Conservation (phyloP, 805 yeast genomes). For the Monosporozyma siamensis region DNA sequence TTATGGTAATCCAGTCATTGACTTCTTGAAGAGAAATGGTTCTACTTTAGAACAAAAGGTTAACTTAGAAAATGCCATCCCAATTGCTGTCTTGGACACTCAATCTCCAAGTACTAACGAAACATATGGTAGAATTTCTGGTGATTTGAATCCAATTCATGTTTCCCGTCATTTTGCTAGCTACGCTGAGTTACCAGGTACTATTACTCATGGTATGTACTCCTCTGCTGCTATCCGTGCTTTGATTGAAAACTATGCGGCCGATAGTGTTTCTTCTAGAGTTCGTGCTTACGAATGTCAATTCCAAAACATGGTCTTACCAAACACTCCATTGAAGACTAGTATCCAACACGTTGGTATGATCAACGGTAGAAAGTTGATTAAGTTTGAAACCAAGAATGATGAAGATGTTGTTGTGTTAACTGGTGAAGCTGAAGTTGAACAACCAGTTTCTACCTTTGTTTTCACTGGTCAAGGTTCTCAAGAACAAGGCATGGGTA, state of each 20-base stretch:
- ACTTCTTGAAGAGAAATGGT: conserved; percentile 87
- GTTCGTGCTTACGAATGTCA: conserved; percentile 87
- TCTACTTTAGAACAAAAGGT: conserved; percentile 90
- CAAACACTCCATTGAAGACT: conserved; percentile 83
- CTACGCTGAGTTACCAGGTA: conserved; percentile 91
- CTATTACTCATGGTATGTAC: conserved; percentile 98
- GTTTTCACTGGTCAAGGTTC: conserved; percentile 99
- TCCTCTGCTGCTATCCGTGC: conserved; percentile 93
- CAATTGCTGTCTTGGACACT: conserved; percentile 50
- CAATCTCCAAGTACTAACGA: conserved; percentile 95
- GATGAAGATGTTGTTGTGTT: conserved; percentile 75
- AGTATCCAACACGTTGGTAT: conserved; percentile 92
- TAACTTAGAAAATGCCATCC: conserved; percentile 80
- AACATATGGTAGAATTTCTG: conserved; percentile 93
- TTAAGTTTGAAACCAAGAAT: conserved; percentile 83
- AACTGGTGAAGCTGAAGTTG: conserved; percentile 95
- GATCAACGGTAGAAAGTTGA: conserved; percentile 97
- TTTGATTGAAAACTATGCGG: conserved; percentile 96
- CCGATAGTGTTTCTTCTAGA: conserved; percentile 90
- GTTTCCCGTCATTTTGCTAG: conserved; percentile 90
- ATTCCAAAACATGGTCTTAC: conserved; percentile 95
- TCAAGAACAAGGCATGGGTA: conserved; percentile 99
- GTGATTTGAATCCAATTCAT: conserved; percentile 97
- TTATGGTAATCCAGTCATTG: conserved; percentile 95
- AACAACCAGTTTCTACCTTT: conserved; percentile 93